Conservation (phyloP, 2,329 filamentous ascomycete genomes). For the Pseudonectria buxi region DNA sequence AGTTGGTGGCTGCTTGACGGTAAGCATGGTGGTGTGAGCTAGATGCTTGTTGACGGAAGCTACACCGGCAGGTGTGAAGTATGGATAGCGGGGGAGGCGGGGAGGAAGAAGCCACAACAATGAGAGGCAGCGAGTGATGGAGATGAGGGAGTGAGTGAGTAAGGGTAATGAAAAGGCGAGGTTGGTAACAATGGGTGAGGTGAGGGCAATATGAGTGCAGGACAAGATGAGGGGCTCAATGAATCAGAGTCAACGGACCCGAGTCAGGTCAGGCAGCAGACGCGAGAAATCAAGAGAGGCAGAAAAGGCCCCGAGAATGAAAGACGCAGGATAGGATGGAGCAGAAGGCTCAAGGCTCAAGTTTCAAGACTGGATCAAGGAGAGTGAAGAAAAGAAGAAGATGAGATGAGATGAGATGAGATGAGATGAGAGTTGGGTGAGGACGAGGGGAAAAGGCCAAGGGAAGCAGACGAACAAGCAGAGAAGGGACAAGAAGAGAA, state of each 20-base stretch:
- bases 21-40: slow-evolving; percentile 49
- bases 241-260: too few species aligned
- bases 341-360: too few species aligned
- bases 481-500: slow-evolving; percentile 1
- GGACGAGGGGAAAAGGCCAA: slow-evolving; percentile 3
- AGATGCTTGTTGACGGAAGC: slow-evolving; percentile 3
- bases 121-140: too few species aligned
- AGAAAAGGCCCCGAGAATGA: background rate
- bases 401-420: slow-evolving; percentile 1
- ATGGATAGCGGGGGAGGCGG: slow-evolving; percentile 17
- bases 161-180: too few species aligned
- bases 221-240: too few species aligned
- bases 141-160: too few species aligned
- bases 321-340: background rate
- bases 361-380: background rate
- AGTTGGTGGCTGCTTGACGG: slow-evolving; percentile 51
- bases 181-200: too few species aligned
- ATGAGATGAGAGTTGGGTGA: slow-evolving; percentile 1
- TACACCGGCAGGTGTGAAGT: slow-evolving; percentile 17
- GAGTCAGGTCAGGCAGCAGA: too few species aligned
- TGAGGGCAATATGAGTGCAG: too few species aligned
- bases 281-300: too few species aligned
- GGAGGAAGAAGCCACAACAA: background rate
- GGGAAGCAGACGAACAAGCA: slow-evolving; percentile 4
- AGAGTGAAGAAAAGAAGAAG: background rate